A percentile compares a stretch with the other conserved stretches of the same genome.
Conservation (phyloP, 345 rosid genomes). For the Aquilaria yunnanensis region DNA sequence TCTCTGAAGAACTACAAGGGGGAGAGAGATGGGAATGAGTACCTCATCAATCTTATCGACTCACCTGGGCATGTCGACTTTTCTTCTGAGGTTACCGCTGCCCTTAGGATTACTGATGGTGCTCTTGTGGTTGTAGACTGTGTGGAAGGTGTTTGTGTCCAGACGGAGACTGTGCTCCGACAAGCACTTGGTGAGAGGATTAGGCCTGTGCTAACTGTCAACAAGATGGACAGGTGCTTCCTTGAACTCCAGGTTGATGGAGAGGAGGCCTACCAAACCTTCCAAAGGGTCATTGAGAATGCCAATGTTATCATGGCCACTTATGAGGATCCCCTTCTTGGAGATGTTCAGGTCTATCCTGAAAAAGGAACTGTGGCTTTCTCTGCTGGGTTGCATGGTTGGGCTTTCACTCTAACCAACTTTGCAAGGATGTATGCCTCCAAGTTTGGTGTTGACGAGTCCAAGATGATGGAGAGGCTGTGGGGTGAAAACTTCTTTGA, state of each 20-base stretch:
- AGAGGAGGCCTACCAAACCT: constrained; percentile 76
- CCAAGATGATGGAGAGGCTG: constrained; percentile 79
- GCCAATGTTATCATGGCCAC: constrained; percentile 84
- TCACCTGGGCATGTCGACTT: constrained; percentile 80
- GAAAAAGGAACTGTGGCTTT: constrained; percentile 83
- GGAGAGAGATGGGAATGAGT: constrained; percentile 49
- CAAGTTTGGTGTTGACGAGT: constrained; percentile 61
- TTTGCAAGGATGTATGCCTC: constrained; percentile 60
- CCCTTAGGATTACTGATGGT: constrained; percentile 72
- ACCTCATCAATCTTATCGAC: constrained; percentile 70
- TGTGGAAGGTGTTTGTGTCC: constrained; percentile 68
- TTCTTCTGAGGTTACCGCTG: constrained; percentile 80
- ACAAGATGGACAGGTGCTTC: constrained; percentile 87
- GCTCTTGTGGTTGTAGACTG: constrained; percentile 60
- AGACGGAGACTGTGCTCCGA: constrained; percentile 53
- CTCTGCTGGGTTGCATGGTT: constrained; percentile 79
- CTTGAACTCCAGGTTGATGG: constrained; percentile 83
- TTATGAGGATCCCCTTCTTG: constrained; percentile 71
- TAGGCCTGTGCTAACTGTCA: constrained; percentile 69
- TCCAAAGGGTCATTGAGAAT: constrained; percentile 66
- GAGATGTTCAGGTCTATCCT: constrained; percentile 69
- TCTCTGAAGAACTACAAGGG: constrained; percentile 47
- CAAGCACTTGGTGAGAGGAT: constrained; percentile 59
- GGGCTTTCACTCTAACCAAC: constrained; percentile 66
- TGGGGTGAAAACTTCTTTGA: constrained; percentile 85